These are phyloP conservation scores for Cutaneotrichosporon mucoides DNA, from an alignment of 1,284 basidiomycete genomes.

Conservation along the genomic window DNA sequence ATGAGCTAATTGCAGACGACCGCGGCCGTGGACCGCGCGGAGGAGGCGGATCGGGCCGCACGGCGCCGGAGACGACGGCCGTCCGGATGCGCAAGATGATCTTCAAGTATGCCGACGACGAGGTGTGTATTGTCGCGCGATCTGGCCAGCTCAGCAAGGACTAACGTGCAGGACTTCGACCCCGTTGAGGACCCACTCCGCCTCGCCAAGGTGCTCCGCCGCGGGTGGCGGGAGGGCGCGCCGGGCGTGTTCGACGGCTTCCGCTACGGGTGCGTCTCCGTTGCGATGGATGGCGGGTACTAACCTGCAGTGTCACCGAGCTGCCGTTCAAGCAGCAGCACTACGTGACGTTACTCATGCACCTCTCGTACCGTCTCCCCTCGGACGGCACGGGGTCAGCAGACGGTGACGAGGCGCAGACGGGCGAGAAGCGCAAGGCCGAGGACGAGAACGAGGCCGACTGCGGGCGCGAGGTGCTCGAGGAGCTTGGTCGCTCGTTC, in stretches of 20 bases:
- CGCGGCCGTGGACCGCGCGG: slow-evolving; percentile 25
- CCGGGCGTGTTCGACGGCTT: slow-evolving; percentile 62
- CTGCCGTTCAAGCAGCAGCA: slow-evolving; percentile 87
- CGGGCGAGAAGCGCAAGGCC: slow-evolving; percentile 38
- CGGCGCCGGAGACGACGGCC: slow-evolving; percentile 61
- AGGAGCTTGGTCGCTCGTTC: slow-evolving; percentile 83
- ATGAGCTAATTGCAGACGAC: slow-evolving; percentile 16
- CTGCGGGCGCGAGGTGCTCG: slow-evolving; percentile 70
- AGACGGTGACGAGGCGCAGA: slow-evolving; percentile 27
- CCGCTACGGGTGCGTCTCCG: slow-evolving; percentile 61
- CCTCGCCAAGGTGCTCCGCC: slow-evolving; percentile 61
- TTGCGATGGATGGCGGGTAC: neutral
- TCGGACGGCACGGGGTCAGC: slow-evolving; percentile 32
- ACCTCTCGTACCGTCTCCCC: slow-evolving; percentile 56
- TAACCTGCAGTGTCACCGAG: slow-evolving; percentile 64
- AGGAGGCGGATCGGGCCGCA: slow-evolving; percentile 14
- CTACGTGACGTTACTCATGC: slow-evolving; percentile 73
- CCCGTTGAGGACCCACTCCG: slow-evolving; percentile 65
- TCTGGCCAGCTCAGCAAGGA: too few species aligned
- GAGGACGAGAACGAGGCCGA: slow-evolving; percentile 38
- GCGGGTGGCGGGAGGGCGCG: slow-evolving; percentile 60
- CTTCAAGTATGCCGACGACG: slow-evolving; percentile 69
- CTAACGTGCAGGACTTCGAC: slow-evolving; percentile 30
- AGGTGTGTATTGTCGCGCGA: slow-evolving; percentile 56
- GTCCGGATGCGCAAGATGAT: slow-evolving; percentile 66